Percentiles rank a stretch among this genome's conserved stretches.
phyloP scores from a whole-genome alignment of 140 eudicot genomes.

The Bidens hawaiensis region DNA sequence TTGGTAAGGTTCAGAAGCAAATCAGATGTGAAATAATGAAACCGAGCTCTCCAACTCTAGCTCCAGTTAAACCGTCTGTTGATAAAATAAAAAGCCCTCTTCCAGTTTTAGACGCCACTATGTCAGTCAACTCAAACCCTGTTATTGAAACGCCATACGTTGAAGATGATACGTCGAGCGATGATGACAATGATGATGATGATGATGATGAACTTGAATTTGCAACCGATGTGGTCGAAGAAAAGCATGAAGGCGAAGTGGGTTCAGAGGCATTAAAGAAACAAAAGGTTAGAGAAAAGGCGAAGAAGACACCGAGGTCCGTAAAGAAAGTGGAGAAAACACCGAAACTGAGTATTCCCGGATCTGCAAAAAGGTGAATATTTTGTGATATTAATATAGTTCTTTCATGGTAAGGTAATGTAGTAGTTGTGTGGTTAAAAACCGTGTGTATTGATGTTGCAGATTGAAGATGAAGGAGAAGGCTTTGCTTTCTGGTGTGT shows the following conservation, averaged over 20 bases:
- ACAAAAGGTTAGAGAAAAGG: conserved; percentile 18
- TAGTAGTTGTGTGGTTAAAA: neutral
- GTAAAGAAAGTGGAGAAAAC: conserved; percentile 38
- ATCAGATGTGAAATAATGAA: conserved; percentile 64
- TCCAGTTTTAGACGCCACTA: conserved; percentile 17
- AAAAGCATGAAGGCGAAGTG: conserved; percentile 12
- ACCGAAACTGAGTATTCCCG: conserved; percentile 45
- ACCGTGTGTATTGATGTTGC: conserved; percentile 21
- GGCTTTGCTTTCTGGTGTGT: conserved; percentile 67
- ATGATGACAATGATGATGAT: too few relatives aligned
- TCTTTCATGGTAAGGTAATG: neutral
- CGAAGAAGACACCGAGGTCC: conserved; percentile 27
- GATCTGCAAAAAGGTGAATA: conserved; percentile 77
- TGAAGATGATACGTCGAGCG: conserved; percentile 13
- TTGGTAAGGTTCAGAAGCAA: conserved; percentile 80
- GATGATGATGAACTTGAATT: conserved; percentile 32
- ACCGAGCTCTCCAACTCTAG: conserved; percentile 19
- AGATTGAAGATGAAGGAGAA: conserved; percentile 74
- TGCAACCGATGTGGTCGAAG: conserved; percentile 13
- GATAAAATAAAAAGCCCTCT: conserved; percentile 13
- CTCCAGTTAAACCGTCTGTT: conserved; percentile 20
- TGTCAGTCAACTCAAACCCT: too few relatives aligned
- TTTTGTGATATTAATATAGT: neutral
- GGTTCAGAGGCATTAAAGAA: conserved; percentile 23
- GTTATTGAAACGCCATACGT: conserved; percentile 19